Base-by-base conservation (phyloP, 345 rosid species). In the Draba incana region DNA sequence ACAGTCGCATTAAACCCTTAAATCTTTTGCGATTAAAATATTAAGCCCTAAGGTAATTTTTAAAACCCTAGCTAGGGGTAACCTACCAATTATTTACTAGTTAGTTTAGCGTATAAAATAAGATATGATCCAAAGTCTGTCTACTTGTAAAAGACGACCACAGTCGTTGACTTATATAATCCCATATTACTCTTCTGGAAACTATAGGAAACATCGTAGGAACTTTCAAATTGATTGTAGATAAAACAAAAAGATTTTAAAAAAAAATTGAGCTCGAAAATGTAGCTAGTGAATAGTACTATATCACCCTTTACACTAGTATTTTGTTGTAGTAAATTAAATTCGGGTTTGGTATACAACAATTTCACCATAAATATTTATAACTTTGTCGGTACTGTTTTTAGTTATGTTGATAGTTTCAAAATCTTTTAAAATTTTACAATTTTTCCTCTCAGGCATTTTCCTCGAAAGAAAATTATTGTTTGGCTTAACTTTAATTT, bases 151-250 rank as follows among this genome's bases (percentile, higher is more conserved):
- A 59, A 66, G 24, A 54, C 69, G 74, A 74, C 69, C 52, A 49
- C 38, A 67, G 73, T 74, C 63, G 73, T 61, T 74, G 78, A 68
- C 69, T 67, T 74, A 10, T 53, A 35, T 47, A 27, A 52, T 66
- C 68, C n/a, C 39, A 44, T 58, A 14, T 61, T 46, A 67, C 54
- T 24, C 78, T 74, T 67, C 69, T 68, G 45, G 64, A 66, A 74
- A 53, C 73, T 37, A 13, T 60, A 53, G 58, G 73, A 61, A 60
- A 37, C 57, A 61, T 67, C 73, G 38, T 61, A 43, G 49, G 68
- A 66, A 59, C 72, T 73, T 65, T 50, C 71, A 65, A 48, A 57
- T 27, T 59, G 11, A 53, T 45, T 53, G 37, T 58, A 31, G 14
- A 48, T 47, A 10, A 9, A 44, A 28, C 33, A 73, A 43, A 50